A percentile compares a stretch with the other conserved stretches of the same genome.
Conservation (phyloP, 1,284 basidiomycete species). For the Farysia itapuensis region DNA sequence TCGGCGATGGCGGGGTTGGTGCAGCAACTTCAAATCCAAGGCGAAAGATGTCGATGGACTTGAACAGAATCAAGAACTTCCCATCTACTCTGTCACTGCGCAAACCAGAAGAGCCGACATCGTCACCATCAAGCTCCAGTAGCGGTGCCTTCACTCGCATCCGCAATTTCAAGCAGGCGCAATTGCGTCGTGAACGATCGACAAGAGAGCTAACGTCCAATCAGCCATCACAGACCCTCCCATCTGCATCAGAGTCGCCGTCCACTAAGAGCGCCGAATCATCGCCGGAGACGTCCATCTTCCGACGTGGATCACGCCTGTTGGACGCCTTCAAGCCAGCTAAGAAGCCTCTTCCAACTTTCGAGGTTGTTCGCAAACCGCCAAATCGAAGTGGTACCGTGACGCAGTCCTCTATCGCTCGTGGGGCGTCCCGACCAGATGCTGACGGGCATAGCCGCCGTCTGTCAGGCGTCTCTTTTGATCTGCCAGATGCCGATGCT, state of each 20-base stretch:
- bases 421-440: neutral
- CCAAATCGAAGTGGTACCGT: conserved; percentile 21
- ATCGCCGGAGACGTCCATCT: conserved; percentile 5
- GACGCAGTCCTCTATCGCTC: conserved; percentile 9
- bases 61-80: conserved; percentile 26
- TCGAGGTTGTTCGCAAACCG: conserved; percentile 37
- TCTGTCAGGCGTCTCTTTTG: neutral
- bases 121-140: neutral
- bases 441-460: neutral
- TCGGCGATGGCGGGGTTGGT: too few species aligned
- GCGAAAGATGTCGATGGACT: conserved; percentile 18
- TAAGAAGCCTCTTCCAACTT: conserved; percentile 20
- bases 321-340: conserved; percentile 32
- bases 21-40: conserved; percentile 18
- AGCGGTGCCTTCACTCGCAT: conserved; percentile 18
- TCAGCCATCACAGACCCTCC: neutral
- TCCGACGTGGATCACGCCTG: conserved; percentile 13
- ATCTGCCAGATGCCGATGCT: neutral
- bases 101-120: conserved; percentile 5
- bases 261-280: conserved; percentile 1
- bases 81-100: conserved; percentile 25
- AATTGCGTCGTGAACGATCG: neutral
- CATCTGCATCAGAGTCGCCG: neutral
- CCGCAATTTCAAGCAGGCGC: conserved; percentile 9
- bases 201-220: neutral